Percentiles rank a stretch among this genome's conserved stretches.
Conservation (phyloP, 2,329 filamentous ascomycete genomes). For the Ceratocystis cubensis region DNA sequence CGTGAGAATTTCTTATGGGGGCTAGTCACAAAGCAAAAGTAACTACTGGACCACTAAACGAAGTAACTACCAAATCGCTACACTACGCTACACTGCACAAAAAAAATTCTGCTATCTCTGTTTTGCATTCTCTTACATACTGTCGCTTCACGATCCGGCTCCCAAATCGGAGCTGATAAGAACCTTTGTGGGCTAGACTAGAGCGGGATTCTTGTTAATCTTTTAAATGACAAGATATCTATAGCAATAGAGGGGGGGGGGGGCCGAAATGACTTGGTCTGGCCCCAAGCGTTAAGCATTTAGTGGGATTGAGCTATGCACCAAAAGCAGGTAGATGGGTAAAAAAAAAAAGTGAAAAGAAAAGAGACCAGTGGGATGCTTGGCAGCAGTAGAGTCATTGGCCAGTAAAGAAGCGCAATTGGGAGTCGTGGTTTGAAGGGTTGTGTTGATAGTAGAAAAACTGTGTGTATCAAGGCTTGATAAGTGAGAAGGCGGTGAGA, state of each 20-base stretch:
- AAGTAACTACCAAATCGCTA: neutral
- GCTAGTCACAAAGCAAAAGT: neutral
- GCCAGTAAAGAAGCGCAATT: neutral
- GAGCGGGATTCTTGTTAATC: neutral
- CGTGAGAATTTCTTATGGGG: slow-evolving; percentile 4
- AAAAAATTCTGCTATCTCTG: slow-evolving; percentile 1
- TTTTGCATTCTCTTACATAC: neutral
- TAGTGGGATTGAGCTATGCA: neutral
- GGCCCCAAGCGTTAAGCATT: neutral
- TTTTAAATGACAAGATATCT: slow-evolving; percentile 4
- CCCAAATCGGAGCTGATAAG: slow-evolving; percentile 1
- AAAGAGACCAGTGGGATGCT: neutral
- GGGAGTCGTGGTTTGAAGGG: neutral
- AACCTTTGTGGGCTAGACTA: slow-evolving; percentile 3
- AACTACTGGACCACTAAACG: neutral
- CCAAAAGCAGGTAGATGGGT: neutral
- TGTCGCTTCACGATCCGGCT: slow-evolving; percentile 1
- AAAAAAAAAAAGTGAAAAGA: neutral
- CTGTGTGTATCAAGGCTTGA: neutral
- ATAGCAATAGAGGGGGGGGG: neutral
- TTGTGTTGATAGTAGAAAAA: neutral
- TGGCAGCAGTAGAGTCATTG: neutral
- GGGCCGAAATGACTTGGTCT: neutral
- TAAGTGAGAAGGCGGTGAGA: slow-evolving; percentile 5
- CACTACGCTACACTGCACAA: neutral